phyloP scores from a whole-genome alignment of 805 yeast species.

The Candida wancherniae region DNA sequence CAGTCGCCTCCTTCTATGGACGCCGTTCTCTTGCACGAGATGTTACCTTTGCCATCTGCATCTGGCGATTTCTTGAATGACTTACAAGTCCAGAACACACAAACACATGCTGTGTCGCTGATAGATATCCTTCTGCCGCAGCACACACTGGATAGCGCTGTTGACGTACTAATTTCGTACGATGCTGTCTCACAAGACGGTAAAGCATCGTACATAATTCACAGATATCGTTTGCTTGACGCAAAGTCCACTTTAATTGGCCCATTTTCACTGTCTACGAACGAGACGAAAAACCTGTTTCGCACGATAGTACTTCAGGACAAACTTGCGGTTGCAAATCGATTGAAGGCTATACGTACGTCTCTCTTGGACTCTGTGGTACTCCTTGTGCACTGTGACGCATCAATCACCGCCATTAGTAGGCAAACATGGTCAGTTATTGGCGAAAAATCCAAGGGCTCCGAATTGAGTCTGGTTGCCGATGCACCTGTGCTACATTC shows the following conservation, averaged over 20 bases:
- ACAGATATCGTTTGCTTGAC: constrained; percentile 25
- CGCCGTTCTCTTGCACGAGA: constrained; percentile 29
- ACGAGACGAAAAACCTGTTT: constrained; percentile 1
- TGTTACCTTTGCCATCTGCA: constrained; percentile 14
- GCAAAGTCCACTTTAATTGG: constrained; percentile 22
- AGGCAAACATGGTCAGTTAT: constrained; percentile 28
- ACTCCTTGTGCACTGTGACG: constrained; percentile 38
- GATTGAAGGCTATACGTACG: constrained; percentile 27
- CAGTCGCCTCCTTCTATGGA: constrained; percentile 39
- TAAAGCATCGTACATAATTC: constrained; percentile 18
- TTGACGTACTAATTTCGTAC: constrained; percentile 46
- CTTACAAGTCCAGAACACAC: neutral
- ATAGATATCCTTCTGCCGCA: constrained; percentile 46
- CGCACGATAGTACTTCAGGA: constrained; percentile 23
- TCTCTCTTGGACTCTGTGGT: constrained; percentile 38
- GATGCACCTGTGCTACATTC: too few species aligned
- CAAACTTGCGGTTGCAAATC: constrained; percentile 22
- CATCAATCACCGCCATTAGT: constrained; percentile 43
- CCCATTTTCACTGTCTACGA: constrained; percentile 26
- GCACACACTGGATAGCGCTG: constrained; percentile 34
- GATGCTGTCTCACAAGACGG: constrained; percentile 16
- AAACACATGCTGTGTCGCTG: constrained; percentile 6
- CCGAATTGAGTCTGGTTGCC: too few species aligned
- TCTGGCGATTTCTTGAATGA: constrained; percentile 1
- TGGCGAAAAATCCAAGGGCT: constrained; percentile 14